A percentile compares a stretch with the other conserved stretches of the same genome.
These are phyloP conservation scores for Kernera saxatilis DNA, from an alignment of 345 rosid genomes.

Conservation along the genomic window DNA sequence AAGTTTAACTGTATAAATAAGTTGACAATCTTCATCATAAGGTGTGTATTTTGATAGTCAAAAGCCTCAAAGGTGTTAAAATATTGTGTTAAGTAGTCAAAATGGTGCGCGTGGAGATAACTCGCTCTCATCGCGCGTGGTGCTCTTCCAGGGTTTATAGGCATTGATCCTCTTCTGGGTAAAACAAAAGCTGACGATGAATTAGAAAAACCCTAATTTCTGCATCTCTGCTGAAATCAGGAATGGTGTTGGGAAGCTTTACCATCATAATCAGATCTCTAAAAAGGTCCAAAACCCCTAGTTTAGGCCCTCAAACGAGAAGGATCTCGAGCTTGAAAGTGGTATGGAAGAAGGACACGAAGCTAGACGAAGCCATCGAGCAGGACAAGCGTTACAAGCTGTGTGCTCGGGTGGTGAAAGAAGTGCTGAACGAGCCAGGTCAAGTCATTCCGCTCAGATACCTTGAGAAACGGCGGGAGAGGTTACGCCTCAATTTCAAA, in stretches of 20 bases:
- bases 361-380: constrained; percentile 66
- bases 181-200: neutral
- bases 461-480: constrained; percentile 72
- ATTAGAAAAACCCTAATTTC: neutral
- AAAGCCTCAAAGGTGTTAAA: too few relatives aligned
- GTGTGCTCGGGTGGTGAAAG: constrained; percentile 64
- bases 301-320: constrained; percentile 15
- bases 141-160: neutral
- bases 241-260: constrained; percentile 20
- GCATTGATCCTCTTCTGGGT: neutral
- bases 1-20: neutral
- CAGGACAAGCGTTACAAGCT: constrained; percentile 59
- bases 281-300: neutral
- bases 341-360: constrained; percentile 66
- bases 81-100: too few relatives aligned
- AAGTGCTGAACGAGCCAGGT: constrained; percentile 76
- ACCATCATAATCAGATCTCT: constrained; percentile 26
- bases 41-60: too few relatives aligned
- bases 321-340: constrained; percentile 74
- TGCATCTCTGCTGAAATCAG: neutral
- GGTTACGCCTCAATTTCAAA: constrained; percentile 49
- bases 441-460: constrained; percentile 68
- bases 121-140: neutral
- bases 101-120: neutral
- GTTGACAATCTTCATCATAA: too few relatives aligned